Base-by-base conservation (phyloP, 345 rosid species). In the Excoecaria cochinchinensis region DNA sequence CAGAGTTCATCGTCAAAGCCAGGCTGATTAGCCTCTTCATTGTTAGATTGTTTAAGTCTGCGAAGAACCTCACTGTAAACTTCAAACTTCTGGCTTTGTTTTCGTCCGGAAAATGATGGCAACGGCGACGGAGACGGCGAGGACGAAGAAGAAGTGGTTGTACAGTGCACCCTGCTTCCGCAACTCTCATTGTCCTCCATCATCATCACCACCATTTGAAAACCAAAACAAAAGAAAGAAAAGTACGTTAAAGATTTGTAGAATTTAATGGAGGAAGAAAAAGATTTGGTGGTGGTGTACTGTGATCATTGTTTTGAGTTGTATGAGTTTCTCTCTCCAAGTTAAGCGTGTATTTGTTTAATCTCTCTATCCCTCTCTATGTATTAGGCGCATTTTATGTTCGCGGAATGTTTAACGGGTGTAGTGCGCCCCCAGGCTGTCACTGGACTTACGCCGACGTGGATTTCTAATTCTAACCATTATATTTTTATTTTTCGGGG, bases 1-100 rank as follows among this genome's bases (percentile, higher is more conserved):
- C 94, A 95, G 60, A 95, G 98, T 46, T 93, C 87, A 22, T 95
- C 91, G 16, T 87, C 89, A 78, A 95, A 95, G 53, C 81, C 86
- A 46, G 94, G 90, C 24, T 53, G 87, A 84, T 81, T 82, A 8
- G 92, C 71, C 77, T 93, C 98, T 11, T 77, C 74, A 73, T 68
- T 75, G 65, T 66, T 57, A 25, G 95, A 86, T 61, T 85, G 85
- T 24, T 85, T 84, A 64, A 95, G 92, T 50, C 94, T 89, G 71
- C 92, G 86, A 72, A 91, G 88, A 36, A 93, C 83, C 87, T 91
- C 97, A 24, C 81, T 78, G 84, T 83, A 91, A 5, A 89, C 97
- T 69, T 89, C 92, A 5, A 83, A 69, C 80, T 89, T 93, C 84
- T 83, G 90, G 59, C 87, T 84, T 63, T 90, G 87, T 0, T 90